Conservation (phyloP, 345 rosid species). For the Salix caprea region DNA sequence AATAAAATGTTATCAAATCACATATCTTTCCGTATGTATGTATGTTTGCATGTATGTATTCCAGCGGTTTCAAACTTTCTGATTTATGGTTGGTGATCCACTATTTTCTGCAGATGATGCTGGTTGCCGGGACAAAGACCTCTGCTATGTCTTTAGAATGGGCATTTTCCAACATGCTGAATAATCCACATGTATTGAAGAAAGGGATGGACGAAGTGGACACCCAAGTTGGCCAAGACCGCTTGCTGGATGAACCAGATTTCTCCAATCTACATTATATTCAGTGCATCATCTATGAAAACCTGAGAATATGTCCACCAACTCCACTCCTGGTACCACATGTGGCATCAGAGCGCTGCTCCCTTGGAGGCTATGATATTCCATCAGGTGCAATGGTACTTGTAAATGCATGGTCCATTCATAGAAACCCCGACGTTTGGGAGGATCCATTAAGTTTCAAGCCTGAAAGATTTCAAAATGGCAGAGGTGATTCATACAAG, state of each 20-base stretch:
- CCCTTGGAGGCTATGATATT: slow-evolving; percentile 5
- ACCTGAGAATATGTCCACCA: slow-evolving; percentile 4
- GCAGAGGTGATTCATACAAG: background rate
- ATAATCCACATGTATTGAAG: slow-evolving; percentile 3
- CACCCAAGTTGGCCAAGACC: background rate
- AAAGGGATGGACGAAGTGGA: slow-evolving; percentile 14
- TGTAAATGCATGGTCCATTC: slow-evolving; percentile 22
- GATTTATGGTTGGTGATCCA: background rate
- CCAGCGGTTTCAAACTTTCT: background rate
- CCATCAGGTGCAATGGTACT: slow-evolving; percentile 7
- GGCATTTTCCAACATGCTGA: slow-evolving; percentile 15
- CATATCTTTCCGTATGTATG: too few species aligned
- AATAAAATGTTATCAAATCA: background rate
- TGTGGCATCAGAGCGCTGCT: slow-evolving; percentile 12
- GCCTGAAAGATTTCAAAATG: slow-evolving; percentile 13
- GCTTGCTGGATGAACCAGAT: slow-evolving; percentile 12
- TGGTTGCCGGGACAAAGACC: slow-evolving; percentile 14
- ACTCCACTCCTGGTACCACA: slow-evolving; percentile 19
- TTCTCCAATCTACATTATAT: slow-evolving; percentile 10
- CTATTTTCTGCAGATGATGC: slow-evolving; percentile 6
- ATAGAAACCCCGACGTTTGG: slow-evolving; percentile 19
- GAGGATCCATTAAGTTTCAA: slow-evolving; percentile 11
- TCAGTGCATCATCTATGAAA: slow-evolving; percentile 11
- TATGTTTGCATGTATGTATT: background rate
- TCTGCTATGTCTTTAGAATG: slow-evolving; percentile 12